phyloP scores from a whole-genome alignment of 352 stramenopile species.

The Globisporangium sylvaticum region DNA sequence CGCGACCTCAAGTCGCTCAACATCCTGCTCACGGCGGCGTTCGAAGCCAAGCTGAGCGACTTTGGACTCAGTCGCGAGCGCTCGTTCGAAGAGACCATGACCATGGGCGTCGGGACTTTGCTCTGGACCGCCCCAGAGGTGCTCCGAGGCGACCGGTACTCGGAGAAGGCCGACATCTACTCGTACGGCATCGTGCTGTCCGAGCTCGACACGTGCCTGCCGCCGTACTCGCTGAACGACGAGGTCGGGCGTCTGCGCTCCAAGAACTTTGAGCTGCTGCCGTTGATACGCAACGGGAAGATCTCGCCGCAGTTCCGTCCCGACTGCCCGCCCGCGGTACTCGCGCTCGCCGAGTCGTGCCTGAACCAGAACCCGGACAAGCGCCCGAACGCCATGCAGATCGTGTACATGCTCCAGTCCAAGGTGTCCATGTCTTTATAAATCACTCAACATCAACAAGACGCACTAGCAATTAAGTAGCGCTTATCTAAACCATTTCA shows the following conservation, averaged over 20 bases:
- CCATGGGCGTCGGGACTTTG: conserved; percentile 49
- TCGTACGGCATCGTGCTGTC: conserved; percentile 62
- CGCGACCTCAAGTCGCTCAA: conserved; percentile 71
- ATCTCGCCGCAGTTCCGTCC: conserved; percentile 34
- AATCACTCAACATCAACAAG: not conserved
- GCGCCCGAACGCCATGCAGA: conserved; percentile 45
- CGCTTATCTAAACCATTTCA: not conserved
- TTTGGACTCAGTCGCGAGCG: conserved; percentile 54
- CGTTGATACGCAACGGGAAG: conserved; percentile 41
- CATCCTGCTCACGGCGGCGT: conserved; percentile 36
- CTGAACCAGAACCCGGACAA: conserved; percentile 27
- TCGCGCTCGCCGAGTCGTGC: conserved; percentile 34
- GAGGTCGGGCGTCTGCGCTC: conserved; percentile 37
- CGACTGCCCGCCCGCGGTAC: conserved; percentile 31
- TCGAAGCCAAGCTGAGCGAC: conserved; percentile 57
- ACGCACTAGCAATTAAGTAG: not conserved
- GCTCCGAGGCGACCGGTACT: conserved; percentile 47
- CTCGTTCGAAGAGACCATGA: conserved; percentile 65
- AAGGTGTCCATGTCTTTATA: conserved; percentile 20
- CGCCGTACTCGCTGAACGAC: conserved; percentile 46
- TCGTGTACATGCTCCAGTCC: conserved; percentile 45
- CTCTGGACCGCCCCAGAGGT: conserved; percentile 65
- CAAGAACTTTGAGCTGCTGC: conserved; percentile 55
- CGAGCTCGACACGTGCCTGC: conserved; percentile 56
- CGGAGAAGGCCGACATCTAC: conserved; percentile 57